Percentiles rank a stretch among this genome's conserved stretches.
phyloP scores from a whole-genome alignment of 2,329 filamentous ascomycete species.

The Elsinoe perseae region DNA sequence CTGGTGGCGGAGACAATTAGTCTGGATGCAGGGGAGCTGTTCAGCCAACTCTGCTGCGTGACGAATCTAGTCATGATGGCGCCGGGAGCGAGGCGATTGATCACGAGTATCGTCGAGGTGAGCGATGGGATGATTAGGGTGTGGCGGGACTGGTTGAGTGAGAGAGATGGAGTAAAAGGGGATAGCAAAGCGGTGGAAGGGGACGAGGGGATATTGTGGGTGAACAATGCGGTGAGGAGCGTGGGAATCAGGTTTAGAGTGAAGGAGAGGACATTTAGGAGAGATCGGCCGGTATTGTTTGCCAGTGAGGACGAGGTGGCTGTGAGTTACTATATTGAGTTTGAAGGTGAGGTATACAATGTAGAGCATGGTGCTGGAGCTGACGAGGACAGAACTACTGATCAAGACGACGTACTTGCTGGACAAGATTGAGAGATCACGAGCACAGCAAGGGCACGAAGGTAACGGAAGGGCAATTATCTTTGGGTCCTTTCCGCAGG shows the following conservation, averaged over 20 bases:
- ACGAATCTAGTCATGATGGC: slow-evolving; percentile 62
- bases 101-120: slow-evolving; percentile 58
- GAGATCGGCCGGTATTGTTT: slow-evolving; percentile 48
- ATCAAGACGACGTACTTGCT: slow-evolving; percentile 11
- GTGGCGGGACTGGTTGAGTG: slow-evolving; percentile 63
- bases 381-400: slow-evolving; percentile 12
- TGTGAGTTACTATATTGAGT: slow-evolving; percentile 62
- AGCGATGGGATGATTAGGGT: slow-evolving; percentile 62
- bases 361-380: not conserved
- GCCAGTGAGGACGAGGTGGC: slow-evolving; percentile 55
- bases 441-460: slow-evolving; percentile 8
- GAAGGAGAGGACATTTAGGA: slow-evolving; percentile 41
- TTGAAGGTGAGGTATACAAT: slow-evolving; percentile 51
- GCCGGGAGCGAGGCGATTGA: slow-evolving; percentile 49
- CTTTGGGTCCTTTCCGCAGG: slow-evolving; percentile 8
- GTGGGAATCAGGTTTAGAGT: slow-evolving; percentile 65
- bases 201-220: slow-evolving; percentile 57
- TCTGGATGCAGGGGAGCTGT: slow-evolving; percentile 62
- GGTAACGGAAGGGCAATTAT: slow-evolving; percentile 8
- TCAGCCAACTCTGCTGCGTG: slow-evolving; percentile 64
- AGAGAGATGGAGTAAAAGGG: slow-evolving; percentile 27
- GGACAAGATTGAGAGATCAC: slow-evolving; percentile 13
- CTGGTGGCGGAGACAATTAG: slow-evolving; percentile 52
- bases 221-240: slow-evolving; percentile 49
- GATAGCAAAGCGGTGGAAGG: slow-evolving; percentile 21